phyloP scores from a whole-genome alignment of 768 basidiomycete genomes.

The Rhizopogon vinicolor region DNA sequence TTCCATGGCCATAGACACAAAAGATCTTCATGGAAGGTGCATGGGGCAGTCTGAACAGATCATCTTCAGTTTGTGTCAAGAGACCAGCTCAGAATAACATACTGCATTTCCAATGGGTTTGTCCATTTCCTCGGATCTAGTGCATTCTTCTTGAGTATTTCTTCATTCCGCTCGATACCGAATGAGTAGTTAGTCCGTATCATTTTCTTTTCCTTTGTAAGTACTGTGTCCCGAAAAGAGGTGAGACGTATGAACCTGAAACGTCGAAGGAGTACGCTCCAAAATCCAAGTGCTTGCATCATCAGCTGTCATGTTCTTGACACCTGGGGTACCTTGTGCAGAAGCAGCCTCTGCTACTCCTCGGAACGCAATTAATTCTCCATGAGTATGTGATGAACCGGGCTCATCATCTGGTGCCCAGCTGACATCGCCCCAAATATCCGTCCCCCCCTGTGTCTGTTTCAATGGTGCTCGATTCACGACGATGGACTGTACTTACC shows the following conservation, averaged over 20 bases:
- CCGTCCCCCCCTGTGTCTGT: conserved; percentile 62
- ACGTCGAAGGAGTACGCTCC: conserved; percentile 74
- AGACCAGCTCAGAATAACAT: neutral
- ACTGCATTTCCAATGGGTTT: conserved; percentile 85
- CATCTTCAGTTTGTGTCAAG: neutral
- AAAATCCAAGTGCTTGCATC: conserved; percentile 78
- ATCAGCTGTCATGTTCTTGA: conserved; percentile 70
- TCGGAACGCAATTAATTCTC: conserved; percentile 81
- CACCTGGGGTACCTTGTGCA: conserved; percentile 4
- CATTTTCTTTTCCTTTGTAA: conserved; percentile 58
- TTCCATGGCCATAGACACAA: conserved; percentile 94
- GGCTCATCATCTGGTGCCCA: conserved; percentile 77
- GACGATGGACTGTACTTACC: conserved; percentile 30
- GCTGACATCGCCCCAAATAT: conserved; percentile 74
- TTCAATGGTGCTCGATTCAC: neutral
- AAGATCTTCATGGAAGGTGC: conserved; percentile 92
- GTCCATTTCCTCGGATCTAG: conserved; percentile 83
- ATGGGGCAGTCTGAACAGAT: conserved; percentile 58
- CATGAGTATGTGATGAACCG: conserved; percentile 59
- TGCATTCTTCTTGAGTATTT: conserved; percentile 58
- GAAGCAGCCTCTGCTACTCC: conserved; percentile 8
- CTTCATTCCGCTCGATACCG: conserved; percentile 78
- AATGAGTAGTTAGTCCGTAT: conserved; percentile 80
- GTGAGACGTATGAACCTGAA: conserved; percentile 49
- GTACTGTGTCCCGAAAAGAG: neutral